These are phyloP conservation scores for Alternaria ethzedia DNA, from an alignment of 2,329 filamentous ascomycete genomes.

Conservation along the genomic window DNA sequence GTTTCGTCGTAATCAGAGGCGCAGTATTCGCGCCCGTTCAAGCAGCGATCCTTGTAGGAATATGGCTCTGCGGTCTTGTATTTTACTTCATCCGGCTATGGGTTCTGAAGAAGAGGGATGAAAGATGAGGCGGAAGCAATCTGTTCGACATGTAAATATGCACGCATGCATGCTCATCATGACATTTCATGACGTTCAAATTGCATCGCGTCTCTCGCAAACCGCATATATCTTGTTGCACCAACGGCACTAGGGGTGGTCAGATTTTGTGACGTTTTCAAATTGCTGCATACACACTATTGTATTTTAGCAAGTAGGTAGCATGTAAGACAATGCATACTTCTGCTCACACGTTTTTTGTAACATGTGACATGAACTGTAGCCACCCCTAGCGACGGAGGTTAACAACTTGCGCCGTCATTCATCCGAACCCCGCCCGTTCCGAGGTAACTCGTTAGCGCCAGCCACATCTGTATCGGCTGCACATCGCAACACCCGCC, in stretches of 20 bases:
- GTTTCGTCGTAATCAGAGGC: conserved; percentile 45
- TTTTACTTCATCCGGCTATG: conserved; percentile 24
- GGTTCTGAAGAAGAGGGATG: conserved; percentile 1
- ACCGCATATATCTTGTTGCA: not conserved
- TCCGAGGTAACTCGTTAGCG: conserved; percentile 7
- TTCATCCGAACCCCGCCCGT: not conserved
- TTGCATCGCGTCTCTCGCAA: not conserved
- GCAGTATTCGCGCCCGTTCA: conserved; percentile 45
- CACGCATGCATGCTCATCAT: not conserved
- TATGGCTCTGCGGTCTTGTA: conserved; percentile 37
- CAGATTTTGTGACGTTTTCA: not conserved
- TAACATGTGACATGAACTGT: not conserved
- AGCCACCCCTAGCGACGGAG: not conserved
- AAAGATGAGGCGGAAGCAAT: not conserved
- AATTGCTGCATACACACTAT: not conserved
- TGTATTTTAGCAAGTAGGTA: not conserved
- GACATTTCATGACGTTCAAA: not conserved
- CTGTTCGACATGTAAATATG: not conserved
- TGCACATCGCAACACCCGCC: not conserved
- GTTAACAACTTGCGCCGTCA: not conserved
- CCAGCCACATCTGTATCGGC: not conserved
- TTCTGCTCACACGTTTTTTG: not conserved
- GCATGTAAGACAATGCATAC: not conserved
- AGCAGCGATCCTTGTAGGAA: conserved; percentile 35
- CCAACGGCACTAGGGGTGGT: not conserved